Base-by-base conservation (phyloP, 164 flowering plant genomes). In the Magnolia kwangsiensis region DNA sequence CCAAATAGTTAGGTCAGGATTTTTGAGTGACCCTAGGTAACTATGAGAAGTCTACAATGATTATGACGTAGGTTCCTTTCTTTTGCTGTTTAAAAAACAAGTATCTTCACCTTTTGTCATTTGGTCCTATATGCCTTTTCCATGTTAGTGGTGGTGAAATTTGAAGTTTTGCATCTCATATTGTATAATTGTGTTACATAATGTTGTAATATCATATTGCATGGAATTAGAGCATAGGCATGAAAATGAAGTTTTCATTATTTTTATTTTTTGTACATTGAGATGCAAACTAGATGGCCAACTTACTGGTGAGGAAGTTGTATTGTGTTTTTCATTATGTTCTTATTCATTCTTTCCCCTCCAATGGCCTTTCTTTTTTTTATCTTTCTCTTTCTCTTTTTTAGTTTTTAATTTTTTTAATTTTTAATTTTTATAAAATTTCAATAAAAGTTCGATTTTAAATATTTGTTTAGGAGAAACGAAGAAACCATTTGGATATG, bases 401-500 rank as follows among this genome's bases (percentile, higher is more conserved):
- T n/a, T n/a, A n/a, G n/a, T n/a, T n/a, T n/a, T n/a, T n/a, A n/a
- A n/a, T n/a, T n/a, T n/a, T n/a, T n/a, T n/a, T n/a, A n/a, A n/a
- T n/a, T n/a, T n/a, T n/a, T n/a, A n/a, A n/a, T n/a, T n/a, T n/a
- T n/a, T n/a, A n/a, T n/a, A n/a, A 3, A 37, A 16, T 55, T 55
- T 8, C 61, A 55, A 16, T 16, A 13, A 2, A 11, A 55, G 61
- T 55, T 55, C 9, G 61, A 10, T 10, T 55, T 55, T 10, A 55
- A 10, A 11, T 20, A 9, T 14, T 74, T 66, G 63, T 72, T 49
- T 82, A 94, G 99, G 98, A 96, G 79, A 92, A 88, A 83, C 97
- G 97, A 23, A 89, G 94, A 85, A 96, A 93, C 84, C 99, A 93
- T 87, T 83, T 96, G 86, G 99, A 96, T 82, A 82, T 96, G 96